phyloP scores from a whole-genome alignment of 1,284 basidiomycete species.

The Schizopora paradoxa region DNA sequence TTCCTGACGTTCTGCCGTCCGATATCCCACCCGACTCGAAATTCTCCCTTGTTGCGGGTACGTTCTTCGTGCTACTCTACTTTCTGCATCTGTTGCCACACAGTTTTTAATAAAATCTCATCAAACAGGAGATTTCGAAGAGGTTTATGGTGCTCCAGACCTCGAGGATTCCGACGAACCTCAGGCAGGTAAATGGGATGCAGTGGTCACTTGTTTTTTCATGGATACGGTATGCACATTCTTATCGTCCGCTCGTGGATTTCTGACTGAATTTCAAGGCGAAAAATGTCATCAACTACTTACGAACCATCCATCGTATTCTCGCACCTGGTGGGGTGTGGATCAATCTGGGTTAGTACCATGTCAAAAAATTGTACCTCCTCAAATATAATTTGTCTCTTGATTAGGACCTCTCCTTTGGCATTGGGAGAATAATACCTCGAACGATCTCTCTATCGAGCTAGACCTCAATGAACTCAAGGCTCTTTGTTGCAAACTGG shows the following conservation, averaged over 20 bases:
- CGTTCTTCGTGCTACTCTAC: conserved; percentile 15
- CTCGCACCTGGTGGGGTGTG: conserved; percentile 82
- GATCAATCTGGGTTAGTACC: conserved; percentile 75
- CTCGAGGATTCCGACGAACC: conserved; percentile 48
- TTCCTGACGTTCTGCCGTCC: conserved; percentile 83
- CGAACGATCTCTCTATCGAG: conserved; percentile 81
- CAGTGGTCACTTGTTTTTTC: conserved; percentile 94
- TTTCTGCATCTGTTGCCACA: neutral
- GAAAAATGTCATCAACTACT: conserved; percentile 87
- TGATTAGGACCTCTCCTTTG: conserved; percentile 80
- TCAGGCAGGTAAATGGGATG: conserved; percentile 79
- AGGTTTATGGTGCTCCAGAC: conserved; percentile 71
- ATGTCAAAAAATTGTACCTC: neutral
- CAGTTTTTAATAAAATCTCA: neutral
- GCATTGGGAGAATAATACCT: conserved; percentile 90
- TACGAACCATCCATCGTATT: conserved; percentile 76
- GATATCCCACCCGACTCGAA: conserved; percentile 56
- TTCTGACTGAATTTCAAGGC: conserved; percentile 44
- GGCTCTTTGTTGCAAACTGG: conserved; percentile 64
- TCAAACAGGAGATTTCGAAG: conserved; percentile 78
- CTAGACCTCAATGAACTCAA: conserved; percentile 88
- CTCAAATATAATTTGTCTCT: neutral
- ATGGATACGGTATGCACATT: conserved; percentile 70
- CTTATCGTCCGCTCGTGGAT: conserved; percentile 5
- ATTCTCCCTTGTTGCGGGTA: conserved; percentile 84